Evolutionary conservation across 2,329 filamentous ascomycete genomes (phyloP), one percentile per base, ranked within the genome.

Genomic region (Cryphonectria parasitica): DNA sequence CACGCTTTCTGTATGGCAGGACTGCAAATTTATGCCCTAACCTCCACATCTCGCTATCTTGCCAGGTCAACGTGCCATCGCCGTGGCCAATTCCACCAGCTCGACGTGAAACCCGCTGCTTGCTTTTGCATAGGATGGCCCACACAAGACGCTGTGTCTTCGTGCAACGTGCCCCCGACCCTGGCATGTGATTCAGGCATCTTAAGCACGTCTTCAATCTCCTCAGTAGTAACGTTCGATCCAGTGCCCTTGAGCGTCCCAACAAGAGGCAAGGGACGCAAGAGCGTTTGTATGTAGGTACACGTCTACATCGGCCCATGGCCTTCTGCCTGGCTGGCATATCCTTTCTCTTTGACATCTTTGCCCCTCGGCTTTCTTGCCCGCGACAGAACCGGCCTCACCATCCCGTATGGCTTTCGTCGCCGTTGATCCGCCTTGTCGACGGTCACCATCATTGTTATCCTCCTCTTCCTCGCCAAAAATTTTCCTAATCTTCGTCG

Each of bases 401-500:
- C 6, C 19, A 22, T 60, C 28, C 56, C 19, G 56, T 31, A 36
- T 39, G 8, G 13, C 22, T 8, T 36, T 19, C 11, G 31, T 61
- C 17, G 17, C 28, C 31, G 56, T 17, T 13, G 31, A n/a, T 15
- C 17, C 31, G 17, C 28, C 31, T n/a, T 6, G 13, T 19, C 10
- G 15, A 8, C 17, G 2, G n/a, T 34, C 58, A 15, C 25, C 17
- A 3, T 39, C 17, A 11, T n/a, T 39, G 7, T 5, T 8, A n/a
- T 11, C n/a, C 36, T 45, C 39, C 3, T 45, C 39, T 3, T 31
- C n/a, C 10, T 61, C 19, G 54, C 19, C 17, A 67, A 45, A 45
- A 2, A 58, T 39, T 31, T 39, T 19, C 41, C 71, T 82, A 83
- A n/a, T 86, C 85, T 66, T 93, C 91, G 67, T 94, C 92, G 43